Evolutionary conservation across 176 grass and related monocot genomes (phyloP).

Genomic region (Eremochloa ophiuroides): DNA sequence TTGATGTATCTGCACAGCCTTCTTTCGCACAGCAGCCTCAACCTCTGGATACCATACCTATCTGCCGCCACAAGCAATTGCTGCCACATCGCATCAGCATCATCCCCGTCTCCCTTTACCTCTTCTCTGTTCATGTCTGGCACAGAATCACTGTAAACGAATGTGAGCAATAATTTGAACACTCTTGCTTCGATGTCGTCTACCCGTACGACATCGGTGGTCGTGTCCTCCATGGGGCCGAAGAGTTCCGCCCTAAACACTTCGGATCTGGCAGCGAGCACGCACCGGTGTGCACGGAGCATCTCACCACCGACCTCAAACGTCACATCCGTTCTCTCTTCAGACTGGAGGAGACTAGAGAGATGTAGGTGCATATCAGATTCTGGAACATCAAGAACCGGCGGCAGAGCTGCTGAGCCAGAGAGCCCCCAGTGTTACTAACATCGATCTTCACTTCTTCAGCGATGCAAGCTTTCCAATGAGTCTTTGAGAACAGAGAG

Average conservation of each 20-base stretch:
- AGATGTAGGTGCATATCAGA: conserved; percentile 17
- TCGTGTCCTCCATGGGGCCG: conserved; percentile 21
- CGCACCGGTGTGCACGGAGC: conserved; percentile 22
- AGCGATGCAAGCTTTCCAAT: neutral
- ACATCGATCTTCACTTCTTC: too few relatives aligned
- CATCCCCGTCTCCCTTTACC: too few relatives aligned
- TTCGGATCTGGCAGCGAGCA: conserved; percentile 41
- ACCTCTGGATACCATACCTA: neutral
- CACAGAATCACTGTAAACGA: conserved; percentile 25
- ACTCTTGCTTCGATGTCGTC: conserved; percentile 30
- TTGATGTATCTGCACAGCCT: conserved; percentile 4
- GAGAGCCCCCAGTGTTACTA: neutral
- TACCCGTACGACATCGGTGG: conserved; percentile 21
- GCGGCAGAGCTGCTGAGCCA: neutral
- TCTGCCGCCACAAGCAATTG: conserved; percentile 40
- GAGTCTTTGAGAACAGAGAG: conserved; percentile 15
- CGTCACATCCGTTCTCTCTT: conserved; percentile 30
- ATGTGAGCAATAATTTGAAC: conserved; percentile 40
- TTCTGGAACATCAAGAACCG: neutral
- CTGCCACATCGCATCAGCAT: conserved; percentile 4
- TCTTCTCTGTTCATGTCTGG: too few relatives aligned
- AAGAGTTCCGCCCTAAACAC: conserved; percentile 39
- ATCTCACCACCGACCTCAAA: conserved; percentile 37
- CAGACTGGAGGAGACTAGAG: neutral
- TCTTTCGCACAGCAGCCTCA: neutral